Conservation (phyloP, 1,139 yeast genomes). For the Lodderomyces margitis region DNA sequence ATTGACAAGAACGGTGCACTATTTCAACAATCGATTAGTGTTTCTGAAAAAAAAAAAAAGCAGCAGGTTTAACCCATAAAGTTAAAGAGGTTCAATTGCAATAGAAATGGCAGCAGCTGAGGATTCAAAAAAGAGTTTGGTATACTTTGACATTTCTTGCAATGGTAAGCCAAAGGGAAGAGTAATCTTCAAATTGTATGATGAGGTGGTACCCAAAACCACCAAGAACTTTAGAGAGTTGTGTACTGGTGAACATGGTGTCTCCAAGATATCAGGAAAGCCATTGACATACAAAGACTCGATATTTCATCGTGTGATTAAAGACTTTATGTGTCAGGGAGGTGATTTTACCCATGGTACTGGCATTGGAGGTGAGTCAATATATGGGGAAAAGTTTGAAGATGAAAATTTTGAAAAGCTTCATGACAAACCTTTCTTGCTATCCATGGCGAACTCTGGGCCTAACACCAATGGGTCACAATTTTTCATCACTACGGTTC, state of each 20-base stretch:
- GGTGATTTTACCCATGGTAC: slow-evolving; percentile 91
- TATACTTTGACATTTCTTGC: slow-evolving; percentile 72
- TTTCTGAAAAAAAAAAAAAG: no score
- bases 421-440: slow-evolving; percentile 82
- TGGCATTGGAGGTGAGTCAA: slow-evolving; percentile 95
- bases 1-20: no score
- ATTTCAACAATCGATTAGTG: no score
- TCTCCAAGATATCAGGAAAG: slow-evolving; percentile 53
- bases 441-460: slow-evolving; percentile 97
- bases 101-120: not conserved
- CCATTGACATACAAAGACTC: slow-evolving; percentile 77
- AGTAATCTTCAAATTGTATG: slow-evolving; percentile 70
- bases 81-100: no score
- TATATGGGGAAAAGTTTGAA: slow-evolving; percentile 92
- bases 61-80: no score
- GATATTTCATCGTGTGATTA: slow-evolving; percentile 87
- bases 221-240: slow-evolving; percentile 90
- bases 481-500: slow-evolving; percentile 85
- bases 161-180: slow-evolving; percentile 68
- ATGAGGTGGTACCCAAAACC: slow-evolving; percentile 86
- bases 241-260: slow-evolving; percentile 87
- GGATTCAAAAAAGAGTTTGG: slow-evolving; percentile 22
- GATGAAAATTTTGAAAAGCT: slow-evolving; percentile 80
- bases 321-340: slow-evolving; percentile 91
- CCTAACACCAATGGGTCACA: slow-evolving; percentile 96